Conservation (phyloP, 148 eudicot species). For the Amaranthus hypochondriacus region DNA sequence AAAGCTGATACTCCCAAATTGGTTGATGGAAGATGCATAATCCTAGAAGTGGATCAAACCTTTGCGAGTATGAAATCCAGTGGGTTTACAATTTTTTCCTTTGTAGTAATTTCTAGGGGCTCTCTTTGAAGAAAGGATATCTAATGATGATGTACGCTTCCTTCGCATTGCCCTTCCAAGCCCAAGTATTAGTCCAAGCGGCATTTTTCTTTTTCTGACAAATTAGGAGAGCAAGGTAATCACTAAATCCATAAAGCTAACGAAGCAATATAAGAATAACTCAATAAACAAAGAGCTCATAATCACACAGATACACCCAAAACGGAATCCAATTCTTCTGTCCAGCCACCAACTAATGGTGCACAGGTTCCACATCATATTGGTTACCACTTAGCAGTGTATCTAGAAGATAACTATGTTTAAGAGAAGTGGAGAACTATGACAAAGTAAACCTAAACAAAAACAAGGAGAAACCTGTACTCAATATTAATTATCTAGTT, state of each 20-base stretch:
- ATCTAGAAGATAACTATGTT: no score
- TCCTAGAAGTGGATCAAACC: slow-evolving; percentile 31
- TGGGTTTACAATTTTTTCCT: slow-evolving; percentile 94
- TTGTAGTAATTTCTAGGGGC: slow-evolving; percentile 84
- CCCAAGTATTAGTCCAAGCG: slow-evolving; percentile 65
- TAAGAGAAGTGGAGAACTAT: no score
- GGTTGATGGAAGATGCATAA: background rate
- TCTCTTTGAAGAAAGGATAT: slow-evolving; percentile 69
- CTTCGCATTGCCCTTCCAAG: slow-evolving; percentile 73
- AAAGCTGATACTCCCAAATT: background rate
- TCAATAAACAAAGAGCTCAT: background rate
- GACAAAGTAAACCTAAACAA: no score
- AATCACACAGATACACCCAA: no score
- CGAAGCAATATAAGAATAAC: background rate
- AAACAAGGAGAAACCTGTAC: no score
- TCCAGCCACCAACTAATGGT: no score
- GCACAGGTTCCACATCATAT: no score
- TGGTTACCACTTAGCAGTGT: no score
- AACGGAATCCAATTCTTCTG: no score
- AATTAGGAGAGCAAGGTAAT: background rate
- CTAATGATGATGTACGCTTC: slow-evolving; percentile 81
- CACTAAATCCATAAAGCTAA: background rate
- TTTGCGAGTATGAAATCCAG: slow-evolving; percentile 98
- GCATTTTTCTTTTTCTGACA: slow-evolving; percentile 34
- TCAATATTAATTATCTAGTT: no score